phyloP scores from a whole-genome alignment of 768 basidiomycete species.

The Naematelia aurantialba region DNA sequence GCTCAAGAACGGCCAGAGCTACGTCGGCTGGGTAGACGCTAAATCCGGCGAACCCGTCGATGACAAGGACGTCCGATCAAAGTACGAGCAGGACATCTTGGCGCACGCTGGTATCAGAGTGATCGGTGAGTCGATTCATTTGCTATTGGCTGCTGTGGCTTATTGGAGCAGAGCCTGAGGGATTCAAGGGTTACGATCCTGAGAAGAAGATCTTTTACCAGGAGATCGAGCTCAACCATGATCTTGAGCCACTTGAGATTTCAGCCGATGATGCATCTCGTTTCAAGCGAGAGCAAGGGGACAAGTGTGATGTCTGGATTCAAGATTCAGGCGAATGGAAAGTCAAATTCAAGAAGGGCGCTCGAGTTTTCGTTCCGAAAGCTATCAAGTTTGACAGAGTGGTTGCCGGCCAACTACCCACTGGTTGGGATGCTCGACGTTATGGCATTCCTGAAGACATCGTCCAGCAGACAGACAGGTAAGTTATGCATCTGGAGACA shows the following conservation, averaged over 20 bases:
- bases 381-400: constrained; percentile 89
- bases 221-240: constrained; percentile 92
- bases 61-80: constrained; percentile 91
- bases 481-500: not conserved
- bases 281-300: constrained; percentile 94
- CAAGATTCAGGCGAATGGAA: constrained; percentile 92
- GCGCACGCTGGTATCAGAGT: constrained; percentile 86
- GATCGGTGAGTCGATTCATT: constrained; percentile 63
- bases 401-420: constrained; percentile 93
- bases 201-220: constrained; percentile 97
- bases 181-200: constrained; percentile 96
- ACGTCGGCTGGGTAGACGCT: constrained; percentile 97
- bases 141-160: not conserved
- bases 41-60: constrained; percentile 91
- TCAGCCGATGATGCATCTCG: constrained; percentile 84
- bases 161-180: constrained; percentile 76
- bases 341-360: constrained; percentile 98
- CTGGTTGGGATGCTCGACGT: constrained; percentile 92
- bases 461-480: constrained; percentile 84
- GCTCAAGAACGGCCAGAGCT: constrained; percentile 81
- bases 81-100: constrained; percentile 91
- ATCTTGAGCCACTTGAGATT: constrained; percentile 93
- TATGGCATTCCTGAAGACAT: constrained; percentile 98
- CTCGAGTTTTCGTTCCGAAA: constrained; percentile 87
- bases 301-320: constrained; percentile 93